Evolutionary conservation across 2,329 filamentous ascomycete species (phyloP).

Genomic region (Ampelomyces quisqualis): DNA sequence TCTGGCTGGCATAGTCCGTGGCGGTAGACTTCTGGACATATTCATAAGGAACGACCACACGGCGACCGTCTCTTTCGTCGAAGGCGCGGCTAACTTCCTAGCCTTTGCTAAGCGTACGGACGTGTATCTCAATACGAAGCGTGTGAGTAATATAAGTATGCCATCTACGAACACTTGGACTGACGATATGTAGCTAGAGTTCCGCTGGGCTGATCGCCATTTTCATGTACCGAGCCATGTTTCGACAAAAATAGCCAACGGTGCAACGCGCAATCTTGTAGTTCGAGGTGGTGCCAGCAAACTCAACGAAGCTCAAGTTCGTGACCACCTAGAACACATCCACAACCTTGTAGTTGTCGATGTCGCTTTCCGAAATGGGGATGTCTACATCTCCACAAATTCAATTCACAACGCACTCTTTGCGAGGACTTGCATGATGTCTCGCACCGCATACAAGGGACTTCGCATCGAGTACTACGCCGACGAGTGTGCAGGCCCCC

Average conservation of each 20-base stretch:
- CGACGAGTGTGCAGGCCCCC: slow-evolving; percentile 70
- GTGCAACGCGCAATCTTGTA: slow-evolving; percentile 73
- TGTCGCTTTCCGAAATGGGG: slow-evolving; percentile 58
- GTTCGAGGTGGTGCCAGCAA: slow-evolving; percentile 59
- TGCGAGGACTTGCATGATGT: slow-evolving; percentile 76
- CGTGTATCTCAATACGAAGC: slow-evolving; percentile 67
- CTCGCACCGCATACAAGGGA: slow-evolving; percentile 64
- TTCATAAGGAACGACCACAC: slow-evolving; percentile 63
- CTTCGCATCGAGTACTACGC: slow-evolving; percentile 68
- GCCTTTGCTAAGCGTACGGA: slow-evolving; percentile 64
- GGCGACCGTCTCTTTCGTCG: slow-evolving; percentile 70
- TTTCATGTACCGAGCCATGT: slow-evolving; percentile 66
- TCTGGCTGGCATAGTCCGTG: slow-evolving; percentile 64
- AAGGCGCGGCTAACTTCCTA: slow-evolving; percentile 61
- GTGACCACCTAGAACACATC: slow-evolving; percentile 77
- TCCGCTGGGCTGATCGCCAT: slow-evolving; percentile 71
- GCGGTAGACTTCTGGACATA: slow-evolving; percentile 70
- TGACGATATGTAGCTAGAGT: slow-evolving; percentile 56
- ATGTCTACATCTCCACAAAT: slow-evolving; percentile 72
- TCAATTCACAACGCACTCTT: slow-evolving; percentile 74
- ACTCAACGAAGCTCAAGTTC: slow-evolving; percentile 64
- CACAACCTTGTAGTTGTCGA: slow-evolving; percentile 73
- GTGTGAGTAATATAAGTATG: slow-evolving; percentile 53
- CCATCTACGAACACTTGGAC: background rate
- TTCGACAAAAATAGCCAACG: slow-evolving; percentile 61